Evolutionary conservation across 495 filamentous ascomycete species (phyloP), one percentile per base, ranked within the genome.

Genomic region (Lindgomyces ingoldianus): DNA sequence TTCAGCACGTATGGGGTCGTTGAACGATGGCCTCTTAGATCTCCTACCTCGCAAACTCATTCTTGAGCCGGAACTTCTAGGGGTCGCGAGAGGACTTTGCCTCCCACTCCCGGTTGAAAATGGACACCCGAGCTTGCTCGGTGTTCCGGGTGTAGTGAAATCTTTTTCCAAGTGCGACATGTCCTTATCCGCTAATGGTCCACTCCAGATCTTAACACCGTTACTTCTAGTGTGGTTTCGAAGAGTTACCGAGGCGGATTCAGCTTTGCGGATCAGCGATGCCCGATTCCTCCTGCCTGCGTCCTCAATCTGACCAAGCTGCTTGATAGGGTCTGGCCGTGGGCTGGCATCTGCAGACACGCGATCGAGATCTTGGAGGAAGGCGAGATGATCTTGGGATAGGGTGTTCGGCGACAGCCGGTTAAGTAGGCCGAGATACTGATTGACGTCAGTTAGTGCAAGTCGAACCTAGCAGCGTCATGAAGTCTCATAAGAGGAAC

Each of bases 101-200:
- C 60, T 44, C 6, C 60, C 56, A 22, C 61, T 39, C 53, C 64
- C 72, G 44, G 64, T 67, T 11, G 81, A 78, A 70, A 88, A 88
- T 14, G 86, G 86, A 73, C 86, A 89, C 19, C 80, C 77, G 19
- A 88, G 71, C n/a, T 74, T 76, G 52, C 85, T 82, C 47, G 84
- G 85, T 69, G 80, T 85, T 41, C 85, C 85, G 49, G 79, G 70
- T 18, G 85, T 81, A 3, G 86, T 89, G 64, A 88, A 89, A 67
- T 89, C 86, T 62, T 84, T 80, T 72, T 89, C 86, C 52, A 88
- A 62, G 48, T 30, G 81, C 79, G 61, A 82, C 18, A 49, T 45
- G 24, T 60, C 67, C 70, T 64, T 78, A 76, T 78, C 70, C 70
- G 75, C 72, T 74, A 77, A 46, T 67, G 76, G 50, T 67, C 82